Base-by-base conservation (phyloP, 2,329 filamentous ascomycete genomes). In the Monosporascus sp. region DNA sequence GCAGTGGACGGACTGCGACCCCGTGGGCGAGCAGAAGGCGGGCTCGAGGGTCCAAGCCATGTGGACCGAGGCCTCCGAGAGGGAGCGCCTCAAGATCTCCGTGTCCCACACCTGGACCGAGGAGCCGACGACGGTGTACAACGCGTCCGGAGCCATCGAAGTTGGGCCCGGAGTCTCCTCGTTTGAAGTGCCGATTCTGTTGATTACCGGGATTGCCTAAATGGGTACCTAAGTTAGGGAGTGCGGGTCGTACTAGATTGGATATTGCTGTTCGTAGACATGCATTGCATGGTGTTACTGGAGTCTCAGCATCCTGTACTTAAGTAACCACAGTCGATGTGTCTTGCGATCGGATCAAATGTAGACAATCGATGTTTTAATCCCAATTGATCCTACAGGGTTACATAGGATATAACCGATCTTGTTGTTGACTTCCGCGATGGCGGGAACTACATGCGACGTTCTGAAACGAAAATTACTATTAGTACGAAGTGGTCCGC, bases 1-100 rank as follows among this genome's bases (percentile, higher is more conserved):
- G 48, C 52, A 50, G 27, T 65, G 58, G 59, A 22, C 58, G 2
- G 41, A 56, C n/a, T 67, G 65, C 58, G 52, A 54, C 17, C 47
- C 56, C 24, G 38, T 52, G 8, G 51, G 48, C 46, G 53, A 52
- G 3, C 25, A 49, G 18, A 20, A 50, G 4, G 41, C 31, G 4
- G 49, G 45, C 41, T 60, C 61, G 7, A 41, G 18, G 6, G 63
- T 67, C 20, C 48, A 55, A 25, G 55, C 64, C 9, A 51, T 56
- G 43, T 66, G 60, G 63, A 54, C 53, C 4, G 55, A 52, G 5
- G 60, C 52, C 18, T 47, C 57, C 11, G 24, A 52, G 25, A 18
- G 43, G 5, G 59, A 63, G n/a, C 43, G 39, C 20, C 55, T 61
- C 47, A 62, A 60, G 46, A 49, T 67, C 47, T 53, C 55, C 8